Base-by-base conservation (phyloP, 2,329 filamentous ascomycete species). In the Sporothrix sp. region DNA sequence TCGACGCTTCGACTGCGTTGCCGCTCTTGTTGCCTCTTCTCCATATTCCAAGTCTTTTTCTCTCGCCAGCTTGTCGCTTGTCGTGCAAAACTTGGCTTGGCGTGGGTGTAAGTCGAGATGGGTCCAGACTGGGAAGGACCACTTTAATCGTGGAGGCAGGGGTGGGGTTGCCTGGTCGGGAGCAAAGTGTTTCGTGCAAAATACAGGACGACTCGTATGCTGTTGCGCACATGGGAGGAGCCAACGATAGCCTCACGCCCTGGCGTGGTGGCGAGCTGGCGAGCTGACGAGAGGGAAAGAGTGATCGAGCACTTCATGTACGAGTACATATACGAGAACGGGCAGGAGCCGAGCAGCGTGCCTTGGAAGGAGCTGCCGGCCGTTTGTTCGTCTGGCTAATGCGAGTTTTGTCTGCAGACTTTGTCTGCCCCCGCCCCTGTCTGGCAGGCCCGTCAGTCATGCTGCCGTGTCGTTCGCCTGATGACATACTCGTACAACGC, bases 31-130 rank as follows among this genome's bases (percentile, higher is more conserved):
- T 46, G 3, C 11, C 25, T 36, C 16, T 18, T 16, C 20, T 25
- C n/a, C 20, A 25, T 4, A 25, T 47, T 27, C 20, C 23, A 4
- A 27, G 10, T 11, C 16, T 9, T 43, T 43, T 13, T 35, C 43
- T 45, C 42, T 45, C 28, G 20, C 16, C 27, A 23, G 16, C 21
- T 42, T 20, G 16, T 20, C 25, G 32, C 39, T 30, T 43, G n/a
- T 32, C 27, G 32, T 21, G 39, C 37, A 7, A 7, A 13, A 21
- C 11, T 32, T 45, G 42, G 30, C 42, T 35, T 30, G 30, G 30
- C 30, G 20, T 45, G 13, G 30, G 43, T 45, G 43, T 45, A 45
- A 45, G 43, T 36, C 30, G 28, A 16, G 32, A 45, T 45, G 43
- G 28, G 14, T 30, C 43, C 14, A 25, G 21, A 20, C 30, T 25